Percentiles rank a stretch among this genome's conserved stretches.
Evolutionary conservation across 306 rosid genomes (phyloP).

Genomic region (Arachis stenosperma): DNA sequence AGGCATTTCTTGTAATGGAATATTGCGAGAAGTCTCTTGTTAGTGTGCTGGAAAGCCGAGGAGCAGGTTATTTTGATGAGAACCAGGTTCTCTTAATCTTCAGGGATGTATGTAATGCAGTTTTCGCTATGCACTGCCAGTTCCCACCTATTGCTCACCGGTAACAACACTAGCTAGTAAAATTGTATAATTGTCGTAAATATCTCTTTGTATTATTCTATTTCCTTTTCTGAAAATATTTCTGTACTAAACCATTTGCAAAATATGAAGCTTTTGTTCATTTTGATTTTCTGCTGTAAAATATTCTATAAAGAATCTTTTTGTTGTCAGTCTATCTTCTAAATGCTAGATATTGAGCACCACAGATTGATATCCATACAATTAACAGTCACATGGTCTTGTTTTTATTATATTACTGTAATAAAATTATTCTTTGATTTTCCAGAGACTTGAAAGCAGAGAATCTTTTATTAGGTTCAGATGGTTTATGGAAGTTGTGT

Average conservation of each 20-base stretch:
- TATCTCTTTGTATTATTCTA: background rate
- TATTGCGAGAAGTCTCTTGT: conserved; percentile 90
- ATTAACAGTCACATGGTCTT: background rate
- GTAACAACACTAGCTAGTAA: conserved; percentile 47
- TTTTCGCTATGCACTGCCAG: conserved; percentile 91
- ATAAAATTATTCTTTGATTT: conserved; percentile 28
- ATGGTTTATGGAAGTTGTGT: conserved; percentile 94
- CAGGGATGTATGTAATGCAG: conserved; percentile 92
- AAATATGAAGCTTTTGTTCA: background rate
- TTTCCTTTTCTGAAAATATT: background rate
- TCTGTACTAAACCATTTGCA: conserved; percentile 3
- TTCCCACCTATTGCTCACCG: conserved; percentile 95
- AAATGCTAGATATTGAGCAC: conserved; percentile 1
- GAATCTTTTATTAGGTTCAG: conserved; percentile 76
- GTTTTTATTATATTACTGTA: background rate
- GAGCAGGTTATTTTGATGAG: conserved; percentile 87
- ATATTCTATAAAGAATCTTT: background rate
- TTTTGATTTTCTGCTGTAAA: background rate
- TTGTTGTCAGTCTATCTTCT: conserved; percentile 3
- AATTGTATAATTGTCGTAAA: conserved; percentile 15
- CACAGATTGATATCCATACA: background rate
- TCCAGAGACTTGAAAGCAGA: conserved; percentile 94
- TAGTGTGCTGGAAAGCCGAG: conserved; percentile 86
- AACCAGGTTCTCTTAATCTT: conserved; percentile 78
- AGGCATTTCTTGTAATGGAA: conserved; percentile 92